These are phyloP conservation scores for Penicillium sp. DNA, from an alignment of 2,329 filamentous ascomycete species.

Conservation along the genomic window DNA sequence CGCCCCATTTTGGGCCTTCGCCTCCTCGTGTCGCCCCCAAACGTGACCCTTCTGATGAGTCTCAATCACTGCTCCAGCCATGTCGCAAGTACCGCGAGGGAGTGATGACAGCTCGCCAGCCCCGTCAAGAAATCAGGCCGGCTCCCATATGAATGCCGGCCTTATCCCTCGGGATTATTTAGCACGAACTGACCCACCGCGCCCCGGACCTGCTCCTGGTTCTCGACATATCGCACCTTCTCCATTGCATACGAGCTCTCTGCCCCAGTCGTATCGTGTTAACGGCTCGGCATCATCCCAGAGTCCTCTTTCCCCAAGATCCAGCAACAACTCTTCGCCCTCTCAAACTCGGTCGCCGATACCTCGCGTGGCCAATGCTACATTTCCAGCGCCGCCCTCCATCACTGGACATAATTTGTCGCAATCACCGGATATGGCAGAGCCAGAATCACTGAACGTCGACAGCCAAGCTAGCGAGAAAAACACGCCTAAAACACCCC, in stretches of 20 bases:
- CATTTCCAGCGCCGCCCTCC: constrained; percentile 31
- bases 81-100: constrained; percentile 37
- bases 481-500: constrained; percentile 29
- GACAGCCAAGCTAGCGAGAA: constrained; percentile 21
- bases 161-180: constrained; percentile 40
- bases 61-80: constrained; percentile 26
- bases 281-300: constrained; percentile 27
- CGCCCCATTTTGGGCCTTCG: constrained; percentile 5
- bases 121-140: constrained; percentile 14
- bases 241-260: constrained; percentile 32
- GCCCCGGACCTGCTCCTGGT: constrained; percentile 21
- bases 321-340: constrained; percentile 24
- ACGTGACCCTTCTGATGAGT: constrained; percentile 21
- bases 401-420: constrained; percentile 20
- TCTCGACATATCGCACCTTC: constrained; percentile 32
- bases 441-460: constrained; percentile 21
- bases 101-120: constrained; percentile 24
- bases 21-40: constrained; percentile 15
- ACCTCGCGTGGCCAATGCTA: constrained; percentile 30
- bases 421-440: constrained; percentile 20
- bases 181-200: constrained; percentile 29
- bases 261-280: constrained; percentile 20
- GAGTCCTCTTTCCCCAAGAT: constrained; percentile 28
- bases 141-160: constrained; percentile 23
- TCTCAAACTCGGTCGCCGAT: constrained; percentile 24